Conservation (phyloP, 2,329 filamentous ascomycete species). For the Nectriaceae sp. region DNA sequence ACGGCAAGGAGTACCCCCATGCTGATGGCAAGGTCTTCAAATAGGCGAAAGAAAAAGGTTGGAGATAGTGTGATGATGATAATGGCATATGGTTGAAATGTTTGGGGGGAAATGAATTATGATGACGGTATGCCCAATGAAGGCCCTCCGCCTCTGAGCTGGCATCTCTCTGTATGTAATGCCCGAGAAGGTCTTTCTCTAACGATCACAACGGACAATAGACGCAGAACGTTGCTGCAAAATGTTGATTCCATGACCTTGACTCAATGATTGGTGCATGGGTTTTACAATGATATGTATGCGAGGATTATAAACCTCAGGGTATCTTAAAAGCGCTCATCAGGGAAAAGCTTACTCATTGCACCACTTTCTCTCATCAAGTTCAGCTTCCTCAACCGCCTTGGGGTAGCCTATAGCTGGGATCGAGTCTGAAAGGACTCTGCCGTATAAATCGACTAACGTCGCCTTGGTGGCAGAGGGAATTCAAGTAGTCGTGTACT, state of each 20-base stretch:
- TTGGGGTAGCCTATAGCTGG: slow-evolving; percentile 22
- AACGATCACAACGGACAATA: slow-evolving; percentile 22
- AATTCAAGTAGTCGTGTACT: slow-evolving; percentile 64
- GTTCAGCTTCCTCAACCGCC: no score
- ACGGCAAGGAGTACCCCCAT: slow-evolving; percentile 87
- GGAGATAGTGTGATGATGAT: slow-evolving; percentile 29
- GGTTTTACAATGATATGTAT: no score
- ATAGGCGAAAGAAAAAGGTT: slow-evolving; percentile 54
- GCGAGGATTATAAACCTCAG: slow-evolving; percentile 9
- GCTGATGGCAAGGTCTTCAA: slow-evolving; percentile 99
- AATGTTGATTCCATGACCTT: neutral
- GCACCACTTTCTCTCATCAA: neutral
- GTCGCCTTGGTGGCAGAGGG: slow-evolving; percentile 55
- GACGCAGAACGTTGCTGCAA: slow-evolving; percentile 14
- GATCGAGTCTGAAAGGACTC: slow-evolving; percentile 48
- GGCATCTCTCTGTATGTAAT: slow-evolving; percentile 22
- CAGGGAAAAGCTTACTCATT: neutral
- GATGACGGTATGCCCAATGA: slow-evolving; percentile 28
- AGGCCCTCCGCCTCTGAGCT: slow-evolving; percentile 21
- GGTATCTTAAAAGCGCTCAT: slow-evolving; percentile 18
- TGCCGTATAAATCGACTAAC: slow-evolving; percentile 62
- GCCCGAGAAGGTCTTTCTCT: slow-evolving; percentile 17
- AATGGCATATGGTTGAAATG: slow-evolving; percentile 36
- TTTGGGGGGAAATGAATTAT: slow-evolving; percentile 30
- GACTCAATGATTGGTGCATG: neutral